Percentiles rank a stretch among this genome's conserved stretches.
Conservation (phyloP, 2,329 filamentous ascomycete genomes). For the Gaeumannomyces sp. region DNA sequence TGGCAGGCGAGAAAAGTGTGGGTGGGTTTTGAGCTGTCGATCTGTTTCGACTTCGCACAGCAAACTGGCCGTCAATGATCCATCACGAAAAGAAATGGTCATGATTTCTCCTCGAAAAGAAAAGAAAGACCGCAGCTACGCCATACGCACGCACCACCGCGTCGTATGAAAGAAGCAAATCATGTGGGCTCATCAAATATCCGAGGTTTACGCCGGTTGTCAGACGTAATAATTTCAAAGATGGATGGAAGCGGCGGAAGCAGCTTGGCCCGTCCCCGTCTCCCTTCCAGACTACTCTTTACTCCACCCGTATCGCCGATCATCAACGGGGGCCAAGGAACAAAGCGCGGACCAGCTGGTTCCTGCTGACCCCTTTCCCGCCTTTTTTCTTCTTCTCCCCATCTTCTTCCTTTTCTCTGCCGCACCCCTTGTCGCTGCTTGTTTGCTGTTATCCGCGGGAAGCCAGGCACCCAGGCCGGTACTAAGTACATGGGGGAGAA, state of each 20-base stretch:
- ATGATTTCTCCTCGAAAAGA: not conserved
- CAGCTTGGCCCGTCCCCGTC: not conserved
- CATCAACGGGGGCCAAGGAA: not conserved
- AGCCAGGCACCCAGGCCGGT: not conserved
- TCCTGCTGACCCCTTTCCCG: not conserved
- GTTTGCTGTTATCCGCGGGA: not conserved
- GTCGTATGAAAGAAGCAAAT: not conserved
- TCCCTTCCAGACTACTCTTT: not conserved
- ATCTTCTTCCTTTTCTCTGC: not conserved
- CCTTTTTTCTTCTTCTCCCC: not conserved
- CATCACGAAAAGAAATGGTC: not conserved
- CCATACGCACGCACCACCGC: not conserved
- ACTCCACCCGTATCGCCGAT: not conserved
- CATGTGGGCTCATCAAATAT: not conserved
- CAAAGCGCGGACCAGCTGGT: not conserved
- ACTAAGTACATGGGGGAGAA: not conserved
- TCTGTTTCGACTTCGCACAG: not conserved
- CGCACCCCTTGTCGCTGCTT: not conserved
- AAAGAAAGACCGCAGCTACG: conserved; percentile 1
- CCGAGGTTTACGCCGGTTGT: not conserved
- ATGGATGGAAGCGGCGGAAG: not conserved
- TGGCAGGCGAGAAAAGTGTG: not conserved
- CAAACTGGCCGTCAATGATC: not conserved
- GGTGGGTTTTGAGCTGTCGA: not conserved
- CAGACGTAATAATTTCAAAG: not conserved